Evolutionary conservation across 2,329 filamentous ascomycete species (phyloP).

Genomic region (Talaromyces sp.): DNA sequence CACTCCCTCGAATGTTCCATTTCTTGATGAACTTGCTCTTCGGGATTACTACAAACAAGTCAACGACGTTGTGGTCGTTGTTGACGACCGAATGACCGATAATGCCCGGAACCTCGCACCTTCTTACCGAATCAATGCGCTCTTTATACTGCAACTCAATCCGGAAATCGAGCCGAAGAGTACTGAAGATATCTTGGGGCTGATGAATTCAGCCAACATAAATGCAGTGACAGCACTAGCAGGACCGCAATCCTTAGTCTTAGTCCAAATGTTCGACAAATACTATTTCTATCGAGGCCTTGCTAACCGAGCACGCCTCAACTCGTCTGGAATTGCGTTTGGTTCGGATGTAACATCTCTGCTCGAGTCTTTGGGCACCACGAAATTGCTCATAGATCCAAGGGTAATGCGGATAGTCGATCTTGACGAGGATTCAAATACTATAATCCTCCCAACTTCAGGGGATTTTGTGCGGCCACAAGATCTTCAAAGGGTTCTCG

Average conservation of each 20-base stretch:
- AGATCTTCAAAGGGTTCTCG: neutral
- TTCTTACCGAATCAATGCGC: conserved; percentile 26
- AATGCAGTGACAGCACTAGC: conserved; percentile 16
- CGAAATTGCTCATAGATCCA: neutral
- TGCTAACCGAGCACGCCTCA: conserved; percentile 12
- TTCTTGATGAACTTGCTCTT: conserved; percentile 2
- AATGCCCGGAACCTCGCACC: conserved; percentile 29
- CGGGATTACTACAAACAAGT: conserved; percentile 4
- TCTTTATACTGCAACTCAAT: conserved; percentile 24
- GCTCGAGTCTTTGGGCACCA: neutral
- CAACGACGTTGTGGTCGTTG: conserved; percentile 23
- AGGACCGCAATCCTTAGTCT: conserved; percentile 9
- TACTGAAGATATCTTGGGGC: conserved; percentile 4
- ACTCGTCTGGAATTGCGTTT: conserved; percentile 5
- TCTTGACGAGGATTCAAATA: neutral
- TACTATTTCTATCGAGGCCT: conserved; percentile 15
- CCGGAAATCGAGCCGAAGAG: neutral
- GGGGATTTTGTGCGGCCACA: neutral
- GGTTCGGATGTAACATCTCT: conserved; percentile 13
- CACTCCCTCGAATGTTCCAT: conserved; percentile 11
- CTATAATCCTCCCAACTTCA: neutral
- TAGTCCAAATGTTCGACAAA: conserved; percentile 11
- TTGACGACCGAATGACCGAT: conserved; percentile 31
- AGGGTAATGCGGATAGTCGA: neutral
- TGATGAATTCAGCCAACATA: conserved; percentile 15